Percentiles rank a stretch among this genome's conserved stretches.
Evolutionary conservation across 2,329 filamentous ascomycete species (phyloP).

Genomic region (Penicillium sp.): DNA sequence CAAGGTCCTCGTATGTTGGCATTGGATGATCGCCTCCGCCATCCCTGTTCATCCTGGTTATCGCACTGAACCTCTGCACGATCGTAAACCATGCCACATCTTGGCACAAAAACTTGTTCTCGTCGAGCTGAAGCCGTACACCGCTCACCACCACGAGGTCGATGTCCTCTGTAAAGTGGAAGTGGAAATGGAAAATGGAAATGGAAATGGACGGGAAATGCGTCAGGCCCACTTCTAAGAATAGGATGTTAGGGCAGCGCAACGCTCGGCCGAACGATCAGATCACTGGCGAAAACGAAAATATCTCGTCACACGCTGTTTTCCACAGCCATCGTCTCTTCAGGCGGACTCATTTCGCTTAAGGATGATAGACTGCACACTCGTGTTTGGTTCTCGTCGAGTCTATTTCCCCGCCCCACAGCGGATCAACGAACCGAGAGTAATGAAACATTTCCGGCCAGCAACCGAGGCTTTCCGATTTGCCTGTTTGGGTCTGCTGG

Average conservation of each 20-base stretch:
- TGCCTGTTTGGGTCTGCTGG: slow-evolving; percentile 15
- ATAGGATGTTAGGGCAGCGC: slow-evolving; percentile 6
- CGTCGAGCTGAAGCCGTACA: not conserved
- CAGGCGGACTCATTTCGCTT: slow-evolving; percentile 5
- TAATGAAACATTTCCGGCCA: slow-evolving; percentile 24
- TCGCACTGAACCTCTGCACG: not conserved
- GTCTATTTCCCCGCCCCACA: slow-evolving; percentile 25
- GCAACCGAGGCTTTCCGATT: slow-evolving; percentile 32
- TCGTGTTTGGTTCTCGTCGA: slow-evolving; percentile 7
- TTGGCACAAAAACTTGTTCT: not conserved
- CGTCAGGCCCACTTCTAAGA: slow-evolving; percentile 14
- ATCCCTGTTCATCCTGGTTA: not conserved
- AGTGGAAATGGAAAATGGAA: no score
- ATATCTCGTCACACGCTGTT: no score
- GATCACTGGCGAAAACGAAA: not conserved
- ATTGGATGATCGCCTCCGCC: not conserved
- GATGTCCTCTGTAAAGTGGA: no score
- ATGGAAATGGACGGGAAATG: no score
- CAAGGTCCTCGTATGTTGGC: not conserved
- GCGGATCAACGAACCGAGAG: slow-evolving; percentile 29
- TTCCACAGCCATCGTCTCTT: no score
- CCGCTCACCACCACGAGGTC: no score
- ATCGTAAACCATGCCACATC: not conserved
- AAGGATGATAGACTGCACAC: not conserved
- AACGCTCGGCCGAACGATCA: slow-evolving; percentile 1